Conservation (phyloP, 164 flowering plant species). For the Warburgia ugandensis region DNA sequence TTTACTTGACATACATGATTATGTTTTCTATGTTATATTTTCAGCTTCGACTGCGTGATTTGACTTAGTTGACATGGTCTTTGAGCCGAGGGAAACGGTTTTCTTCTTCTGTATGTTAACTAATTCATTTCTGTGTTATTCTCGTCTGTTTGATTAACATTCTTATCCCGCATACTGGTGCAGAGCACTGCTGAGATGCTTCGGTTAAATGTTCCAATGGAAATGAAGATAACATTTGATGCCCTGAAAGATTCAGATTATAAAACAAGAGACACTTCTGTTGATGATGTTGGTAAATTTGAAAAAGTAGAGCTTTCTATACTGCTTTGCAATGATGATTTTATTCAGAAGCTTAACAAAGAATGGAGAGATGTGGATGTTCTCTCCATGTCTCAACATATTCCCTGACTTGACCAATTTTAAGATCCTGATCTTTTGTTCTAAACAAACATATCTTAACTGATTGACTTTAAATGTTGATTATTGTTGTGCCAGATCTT, state of each 20-base stretch:
- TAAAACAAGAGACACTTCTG: conserved; percentile 67
- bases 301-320: conserved; percentile 77
- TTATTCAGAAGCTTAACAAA: conserved; percentile 76
- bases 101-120: too few species aligned
- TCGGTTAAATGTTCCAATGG: conserved; percentile 79
- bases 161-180: conserved; percentile 8
- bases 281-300: conserved; percentile 70
- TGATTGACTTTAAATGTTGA: too few species aligned
- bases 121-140: conserved; percentile 2
- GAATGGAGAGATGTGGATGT: conserved; percentile 99
- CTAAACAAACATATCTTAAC: too few species aligned
- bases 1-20: too few species aligned
- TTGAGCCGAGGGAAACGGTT: too few species aligned
- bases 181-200: conserved; percentile 87
- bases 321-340: conserved; percentile 87
- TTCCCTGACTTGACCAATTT: conserved; percentile 79
- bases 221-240: conserved; percentile 84
- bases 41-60: too few species aligned
- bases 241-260: conserved; percentile 57
- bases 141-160: conserved; percentile 1
- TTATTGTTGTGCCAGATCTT: too few species aligned
- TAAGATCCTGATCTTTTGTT: conserved; percentile 34
- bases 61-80: too few species aligned
- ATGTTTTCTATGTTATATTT: too few species aligned
- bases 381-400: conserved; percentile 94